Evolutionary conservation across 257 asterid genomes (phyloP).

Genomic region (Forsythia suspensa): DNA sequence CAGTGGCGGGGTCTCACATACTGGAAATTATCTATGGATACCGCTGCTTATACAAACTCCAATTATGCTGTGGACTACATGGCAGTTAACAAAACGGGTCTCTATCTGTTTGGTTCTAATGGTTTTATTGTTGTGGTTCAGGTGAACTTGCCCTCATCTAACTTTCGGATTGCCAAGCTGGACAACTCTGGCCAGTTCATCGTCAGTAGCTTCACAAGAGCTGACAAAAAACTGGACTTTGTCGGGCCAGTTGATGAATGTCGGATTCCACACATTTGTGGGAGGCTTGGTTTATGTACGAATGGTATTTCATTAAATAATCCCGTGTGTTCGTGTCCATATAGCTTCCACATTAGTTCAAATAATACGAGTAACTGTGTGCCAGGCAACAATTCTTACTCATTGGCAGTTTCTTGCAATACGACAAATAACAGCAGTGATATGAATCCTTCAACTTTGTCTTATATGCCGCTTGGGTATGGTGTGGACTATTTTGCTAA

Average conservation of each 20-base stretch:
- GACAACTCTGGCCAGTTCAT: conserved; percentile 58
- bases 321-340: conserved; percentile 59
- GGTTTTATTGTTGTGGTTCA: conserved; percentile 45
- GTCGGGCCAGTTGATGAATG: conserved; percentile 48
- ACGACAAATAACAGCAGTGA: conserved; percentile 20
- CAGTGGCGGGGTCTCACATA: conserved; percentile 47
- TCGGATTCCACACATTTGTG: conserved; percentile 46
- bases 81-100: conserved; percentile 53
- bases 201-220: conserved; percentile 42
- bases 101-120: conserved; percentile 42
- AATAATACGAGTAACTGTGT: conserved; percentile 37
- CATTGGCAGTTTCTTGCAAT: conserved; percentile 57
- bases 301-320: conserved; percentile 26
- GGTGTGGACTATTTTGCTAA: conserved; percentile 67
- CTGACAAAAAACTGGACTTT: conserved; percentile 32
- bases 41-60: conserved; percentile 33
- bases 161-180: conserved; percentile 43
- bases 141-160: conserved; percentile 41
- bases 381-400: conserved; percentile 41
- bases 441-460: conserved; percentile 26
- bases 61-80: conserved; percentile 35
- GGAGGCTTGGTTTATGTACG: conserved; percentile 54
- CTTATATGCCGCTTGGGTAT: conserved; percentile 51
- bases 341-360: conserved; percentile 35
- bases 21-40: conserved; percentile 67